phyloP scores from a whole-genome alignment of 345 rosid genomes.

The Raphanus sativus region DNA sequence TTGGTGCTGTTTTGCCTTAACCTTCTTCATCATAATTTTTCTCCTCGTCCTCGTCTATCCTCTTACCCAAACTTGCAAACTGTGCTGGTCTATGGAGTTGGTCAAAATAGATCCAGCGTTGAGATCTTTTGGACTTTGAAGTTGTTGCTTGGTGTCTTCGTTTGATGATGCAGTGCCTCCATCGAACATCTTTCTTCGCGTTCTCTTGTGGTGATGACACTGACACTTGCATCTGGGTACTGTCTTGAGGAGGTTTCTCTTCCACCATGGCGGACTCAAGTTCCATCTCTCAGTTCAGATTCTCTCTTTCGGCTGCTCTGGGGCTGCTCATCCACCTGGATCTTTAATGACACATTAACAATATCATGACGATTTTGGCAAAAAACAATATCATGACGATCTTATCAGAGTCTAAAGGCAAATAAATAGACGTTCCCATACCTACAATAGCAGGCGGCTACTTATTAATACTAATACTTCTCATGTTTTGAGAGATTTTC shows the following conservation, averaged over 20 bases:
- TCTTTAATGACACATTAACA: too few species aligned
- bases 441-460: too few species aligned
- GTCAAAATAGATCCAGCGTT: slow-evolving; percentile 54
- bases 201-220: slow-evolving; percentile 30
- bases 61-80: slow-evolving; percentile 61
- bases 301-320: slow-evolving; percentile 64
- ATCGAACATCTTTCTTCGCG: slow-evolving; percentile 37
- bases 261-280: slow-evolving; percentile 43
- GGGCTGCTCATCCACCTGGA: slow-evolving; percentile 82
- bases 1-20: slow-evolving; percentile 27
- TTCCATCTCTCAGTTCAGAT: slow-evolving; percentile 64
- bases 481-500: too few species aligned
- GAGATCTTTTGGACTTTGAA: slow-evolving; percentile 47
- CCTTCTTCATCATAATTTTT: slow-evolving; percentile 82
- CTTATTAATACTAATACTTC: too few species aligned
- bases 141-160: slow-evolving; percentile 53
- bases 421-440: too few species aligned
- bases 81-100: too few species aligned
- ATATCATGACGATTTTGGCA: too few species aligned
- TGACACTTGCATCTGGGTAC: slow-evolving; percentile 9
- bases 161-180: slow-evolving; percentile 36
- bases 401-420: too few species aligned
- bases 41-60: slow-evolving; percentile 88
- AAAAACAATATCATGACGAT: too few species aligned
- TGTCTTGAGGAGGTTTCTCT: slow-evolving; percentile 27